Evolutionary conservation across 495 filamentous ascomycete genomes (phyloP), one percentile per base, ranked within the genome.

Genomic region (Thozetella sp.): DNA sequence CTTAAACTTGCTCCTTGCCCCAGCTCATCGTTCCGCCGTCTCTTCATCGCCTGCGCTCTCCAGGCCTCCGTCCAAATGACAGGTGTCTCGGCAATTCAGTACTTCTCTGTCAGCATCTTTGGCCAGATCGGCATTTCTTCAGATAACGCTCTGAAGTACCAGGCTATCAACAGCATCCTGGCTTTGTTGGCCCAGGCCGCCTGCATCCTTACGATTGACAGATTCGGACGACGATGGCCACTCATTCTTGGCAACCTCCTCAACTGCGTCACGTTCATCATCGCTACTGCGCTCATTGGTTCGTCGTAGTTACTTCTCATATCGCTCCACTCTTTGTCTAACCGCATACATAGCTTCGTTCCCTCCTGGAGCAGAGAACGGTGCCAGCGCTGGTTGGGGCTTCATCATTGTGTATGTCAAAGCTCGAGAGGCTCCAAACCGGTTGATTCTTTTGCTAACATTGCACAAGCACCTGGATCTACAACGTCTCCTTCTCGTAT

Each of bases 41-140:
- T 92, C 11, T 86, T 91, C 68, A 77, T 92, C 17, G 87, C 86
- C 55, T 85, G 82, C 64, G 75, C 88, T 0, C 69, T 92, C 19
- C 89, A 91, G 68, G 88, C 86, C 3, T 86, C 84, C 1, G 80
- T 85, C 17, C 89, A 92, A 64, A 87, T 90, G 87, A 90, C 87
- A 1, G 87, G 87, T 63, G 88, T 90, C 2, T 86, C 82, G 2
- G 88, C 88, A 0, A 90, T 91, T 64, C 88, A 91, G 76, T 90
- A 92, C 67, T 91, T 88, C 67, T 86, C 81, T 17, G 84, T 87
- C n/a, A 77, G 65, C 0, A 90, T 91, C 62, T 88, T 86, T 69
- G 73, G 67, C 12, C 84, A 90, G 65, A 90, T 91, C 70, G 89
- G 89, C 13, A 89, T 92, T 62, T 67, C 70, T 4, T 79, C 81